Evolutionary conservation across 164 flowering plant species (phyloP), one percentile per base, ranked within the genome.

Genomic region (Chimonanthus praecox): DNA sequence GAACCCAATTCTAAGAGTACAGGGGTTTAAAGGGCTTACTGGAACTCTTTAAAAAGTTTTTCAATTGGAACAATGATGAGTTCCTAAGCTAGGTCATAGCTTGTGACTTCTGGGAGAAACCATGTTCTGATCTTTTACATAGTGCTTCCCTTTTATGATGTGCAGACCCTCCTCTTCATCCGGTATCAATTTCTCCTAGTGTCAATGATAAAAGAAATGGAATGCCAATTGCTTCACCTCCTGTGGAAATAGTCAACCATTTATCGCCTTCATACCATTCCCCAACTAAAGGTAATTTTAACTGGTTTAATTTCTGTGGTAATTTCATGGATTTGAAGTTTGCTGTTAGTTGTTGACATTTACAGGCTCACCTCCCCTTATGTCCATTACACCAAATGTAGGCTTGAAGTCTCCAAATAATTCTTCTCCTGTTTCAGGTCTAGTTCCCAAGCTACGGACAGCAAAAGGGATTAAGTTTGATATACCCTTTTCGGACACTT

Each of bases 201-300:
- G 45, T 68, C 33, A 64, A 50, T 64, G 18, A 75, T 74, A 76
- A 71, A 47, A 77, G 72, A 67, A 46, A 68, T 64, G 71, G 75
- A 72, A 33, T 58, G 49, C 88, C 88, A 47, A 81, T 71, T 80
- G 80, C 86, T 68, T 75, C 85, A 47, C 86, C 89, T 62, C 79
- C 84, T 71, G 64, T 54, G 49, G 72, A 75, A 33, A 33, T 33
- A 33, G 33, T 33, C 33, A 33, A 33, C 65, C 76, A 77, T 49
- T 66, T 33, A 33, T 33, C 76, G 45, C 78, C 85, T 46, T 76
- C 81, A 5, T 73, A 61, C 47, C 83, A 67, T 72, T 68, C 85
- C 47, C 83, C 87, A 58, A 46, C 75, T 46, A 67, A 73, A 75
- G 87, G 88, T 87, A 73, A 47, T 20, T 73, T 47, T 1, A 13